Base-by-base conservation (phyloP, 176 grass and related monocot genomes). In the Echinochloa phyllopogon region DNA sequence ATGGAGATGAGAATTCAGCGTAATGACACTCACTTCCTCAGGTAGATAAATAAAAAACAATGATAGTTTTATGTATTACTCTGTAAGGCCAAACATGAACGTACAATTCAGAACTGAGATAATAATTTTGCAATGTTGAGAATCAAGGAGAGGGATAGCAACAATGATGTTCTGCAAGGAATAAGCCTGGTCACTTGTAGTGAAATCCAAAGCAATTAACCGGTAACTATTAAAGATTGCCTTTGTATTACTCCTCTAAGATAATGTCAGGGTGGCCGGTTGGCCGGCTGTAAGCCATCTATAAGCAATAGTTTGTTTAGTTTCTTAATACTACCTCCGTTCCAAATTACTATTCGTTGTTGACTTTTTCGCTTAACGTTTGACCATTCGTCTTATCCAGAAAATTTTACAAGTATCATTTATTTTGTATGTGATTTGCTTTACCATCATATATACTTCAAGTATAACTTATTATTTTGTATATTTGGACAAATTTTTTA, bases 141-240 rank as follows among this genome's bases (percentile, higher is more conserved):
- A n/a, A 59, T 10, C 12, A 69, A 15, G 10, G 43, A 59, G 25
- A 77, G 21, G 11, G 3, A 60, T 13, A 66, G 12, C 8, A 69
- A 68, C 6, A 72, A 10, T 21, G 2, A 50, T 37, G 10, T 62
- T 75, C 3, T 64, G 12, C 55, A 83, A 71, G 2, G 73, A 17
- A 65, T 45, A 65, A 72, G 7, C 81, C 24, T 65, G 57, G 49
- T 72, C 27, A 70, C 15, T 50, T 43, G 21, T 62, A 85, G 51
- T 53, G 59, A 78, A 56, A 29, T 69, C n/a, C 13, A 13, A 81
- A 53, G 25, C 18, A 74, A 70, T 15, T 69, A 51, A 23, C 20
- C 3, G 82, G 37, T 40, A 74, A 72, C 39, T 15, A 18, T 58
- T 77, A 49, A 16, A 39, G 61, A 56, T n/a, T 62, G 43, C 71